Base-by-base conservation (phyloP, 768 basidiomycete genomes). In the Lentinus brumalis region DNA sequence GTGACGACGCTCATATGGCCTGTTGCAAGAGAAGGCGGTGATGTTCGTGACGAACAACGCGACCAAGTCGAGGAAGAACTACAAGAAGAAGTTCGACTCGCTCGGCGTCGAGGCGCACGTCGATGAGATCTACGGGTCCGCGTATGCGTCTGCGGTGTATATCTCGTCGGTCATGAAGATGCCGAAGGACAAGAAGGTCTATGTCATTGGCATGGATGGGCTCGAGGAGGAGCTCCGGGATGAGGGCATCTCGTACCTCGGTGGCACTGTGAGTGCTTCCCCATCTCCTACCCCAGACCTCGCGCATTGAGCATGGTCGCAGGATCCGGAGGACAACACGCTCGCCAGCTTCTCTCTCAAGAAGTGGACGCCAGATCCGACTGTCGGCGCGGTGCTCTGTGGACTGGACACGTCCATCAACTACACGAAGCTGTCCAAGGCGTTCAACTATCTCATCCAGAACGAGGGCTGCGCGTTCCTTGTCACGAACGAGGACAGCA, bases 41-140 rank as follows among this genome's bases (percentile, higher is more conserved):
- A 76, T 98, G 10, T 98, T 98, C 70, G 95, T 97, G 53, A 98
- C 96, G 16, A 99, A 99, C 77, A 99, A 98, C 72, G 96, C 96
- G 49, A 92, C 89, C 57, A 96, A 98, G 77, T 96, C 94, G 5
- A 80, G 97, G 63, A 85, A 77, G 71, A 87, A 77, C 72, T 96
- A 96, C 84, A 95, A 93, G 79, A 77, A 76, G 47, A 96, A 96
- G 75, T 97, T 99, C 71, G 94, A 98, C 75, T 81, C 86, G 69
- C 83, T 98, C 54, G 94, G 92, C 42, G 81, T 98, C 39, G 81
- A 94, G 71, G 93, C 87, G 38, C 81, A 87, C 70, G 88, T 91
- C 69, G 92, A 97, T 61, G 97, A 98, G 72, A 93, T 98, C 56
- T 98, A 93, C 67, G 94, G 96, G 53, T 98, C 96, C 6, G 96